Conservation (phyloP, 2,329 filamentous ascomycete species). For the Dactylonectria estremocensis region DNA sequence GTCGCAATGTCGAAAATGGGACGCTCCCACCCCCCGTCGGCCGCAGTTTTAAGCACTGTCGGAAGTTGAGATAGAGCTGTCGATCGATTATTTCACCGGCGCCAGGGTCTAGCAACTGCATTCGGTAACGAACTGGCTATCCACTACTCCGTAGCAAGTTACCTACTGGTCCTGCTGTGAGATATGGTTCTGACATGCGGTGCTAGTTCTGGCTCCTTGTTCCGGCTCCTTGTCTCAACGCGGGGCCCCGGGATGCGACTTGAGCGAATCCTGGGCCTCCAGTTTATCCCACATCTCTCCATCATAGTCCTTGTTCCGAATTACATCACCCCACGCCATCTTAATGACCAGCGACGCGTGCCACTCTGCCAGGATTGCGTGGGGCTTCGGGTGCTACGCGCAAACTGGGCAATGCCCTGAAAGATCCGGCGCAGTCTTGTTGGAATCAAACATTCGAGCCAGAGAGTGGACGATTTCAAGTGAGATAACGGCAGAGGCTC, state of each 20-base stretch:
- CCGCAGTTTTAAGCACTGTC: background rate
- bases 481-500: too few species aligned
- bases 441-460: background rate
- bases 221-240: background rate
- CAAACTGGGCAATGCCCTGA: background rate
- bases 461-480: background rate
- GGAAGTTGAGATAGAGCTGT: background rate
- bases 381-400: background rate
- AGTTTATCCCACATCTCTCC: background rate
- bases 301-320: background rate
- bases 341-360: background rate
- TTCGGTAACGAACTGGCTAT: background rate
- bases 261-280: background rate
- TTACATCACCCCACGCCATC: background rate
- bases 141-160: background rate
- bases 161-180: too few species aligned
- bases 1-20: background rate
- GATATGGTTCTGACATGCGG: slow-evolving; percentile 6
- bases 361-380: background rate
- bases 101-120: background rate
- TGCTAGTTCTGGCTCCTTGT: background rate
- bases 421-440: background rate
- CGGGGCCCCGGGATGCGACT: slow-evolving; percentile 5
- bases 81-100: background rate
- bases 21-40: background rate